Evolutionary conservation across 345 rosid genomes (phyloP).

Genomic region (Pseudoturritis turrita): DNA sequence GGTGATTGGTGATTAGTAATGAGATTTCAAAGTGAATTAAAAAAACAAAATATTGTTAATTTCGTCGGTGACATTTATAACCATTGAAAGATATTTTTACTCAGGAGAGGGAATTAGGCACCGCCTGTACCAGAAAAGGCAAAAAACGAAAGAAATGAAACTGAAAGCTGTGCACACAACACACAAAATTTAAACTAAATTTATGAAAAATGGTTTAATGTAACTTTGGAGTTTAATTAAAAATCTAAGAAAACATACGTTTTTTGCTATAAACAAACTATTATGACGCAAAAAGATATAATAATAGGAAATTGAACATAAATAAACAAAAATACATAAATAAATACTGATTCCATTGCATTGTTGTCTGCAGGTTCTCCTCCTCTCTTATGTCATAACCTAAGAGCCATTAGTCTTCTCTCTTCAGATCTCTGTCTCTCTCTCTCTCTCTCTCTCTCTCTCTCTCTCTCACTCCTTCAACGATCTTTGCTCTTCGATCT

Average conservation of each 20-base stretch:
- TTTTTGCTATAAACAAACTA: neutral
- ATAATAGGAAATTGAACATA: neutral
- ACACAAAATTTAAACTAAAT: neutral
- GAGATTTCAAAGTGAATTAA: neutral
- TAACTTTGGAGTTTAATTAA: neutral
- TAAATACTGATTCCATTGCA: conserved; percentile 9
- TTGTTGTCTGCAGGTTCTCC: conserved; percentile 20
- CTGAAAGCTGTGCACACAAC: conserved; percentile 1
- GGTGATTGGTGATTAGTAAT: neutral
- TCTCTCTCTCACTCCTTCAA: neutral
- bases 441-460: neutral
- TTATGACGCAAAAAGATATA: neutral
- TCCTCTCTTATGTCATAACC: neutral
- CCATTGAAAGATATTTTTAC: conserved; percentile 12
- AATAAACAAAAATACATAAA: neutral
- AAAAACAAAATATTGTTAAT: too few relatives aligned
- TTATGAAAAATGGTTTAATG: neutral
- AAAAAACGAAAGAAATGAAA: neutral
- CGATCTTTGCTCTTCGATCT: neutral
- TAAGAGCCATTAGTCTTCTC: conserved; percentile 7
- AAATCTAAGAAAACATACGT: neutral
- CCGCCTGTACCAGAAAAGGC: conserved; percentile 16
- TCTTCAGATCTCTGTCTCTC: conserved; percentile 18
- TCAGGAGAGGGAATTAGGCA: conserved; percentile 20
- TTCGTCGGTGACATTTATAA: conserved; percentile 13